Percentiles rank a stretch among this genome's conserved stretches.
These are phyloP conservation scores for Ascochyta fabae DNA, from an alignment of 2,329 filamentous ascomycete species.

Conservation along the genomic window DNA sequence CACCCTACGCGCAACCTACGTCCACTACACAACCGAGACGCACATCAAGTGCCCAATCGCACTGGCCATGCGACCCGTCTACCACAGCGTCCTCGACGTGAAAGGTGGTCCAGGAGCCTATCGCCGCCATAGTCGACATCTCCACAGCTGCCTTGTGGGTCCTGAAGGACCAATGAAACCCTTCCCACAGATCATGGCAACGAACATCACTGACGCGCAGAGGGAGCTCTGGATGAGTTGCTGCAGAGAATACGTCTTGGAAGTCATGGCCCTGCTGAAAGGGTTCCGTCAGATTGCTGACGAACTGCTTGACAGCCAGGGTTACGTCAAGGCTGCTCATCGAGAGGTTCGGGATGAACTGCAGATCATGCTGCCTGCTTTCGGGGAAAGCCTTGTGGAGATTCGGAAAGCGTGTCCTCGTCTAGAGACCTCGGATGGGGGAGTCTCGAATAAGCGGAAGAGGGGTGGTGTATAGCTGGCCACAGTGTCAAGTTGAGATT, in stretches of 20 bases:
- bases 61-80: slow-evolving; percentile 11
- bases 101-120: slow-evolving; percentile 3
- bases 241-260: slow-evolving; percentile 6
- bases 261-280: background rate
- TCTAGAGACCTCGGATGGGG: background rate
- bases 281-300: slow-evolving; percentile 4
- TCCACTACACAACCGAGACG: slow-evolving; percentile 16
- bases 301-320: slow-evolving; percentile 7
- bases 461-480: background rate
- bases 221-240: background rate
- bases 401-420: background rate
- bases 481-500: background rate
- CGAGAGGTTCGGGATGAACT: background rate
- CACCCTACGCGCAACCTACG: slow-evolving; percentile 4
- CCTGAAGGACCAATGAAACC: background rate
- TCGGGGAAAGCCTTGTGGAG: background rate
- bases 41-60: slow-evolving; percentile 18
- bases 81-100: background rate
- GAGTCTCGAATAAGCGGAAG: slow-evolving; percentile 1
- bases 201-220: background rate
- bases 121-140: background rate
- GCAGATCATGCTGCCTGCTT: slow-evolving; percentile 2
- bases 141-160: background rate
- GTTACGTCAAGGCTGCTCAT: background rate
- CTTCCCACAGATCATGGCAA: slow-evolving; percentile 1